Evolutionary conservation across 495 filamentous ascomycete genomes (phyloP), one percentile per base, ranked within the genome.

Genomic region (Hypoxylon perforatum): DNA sequence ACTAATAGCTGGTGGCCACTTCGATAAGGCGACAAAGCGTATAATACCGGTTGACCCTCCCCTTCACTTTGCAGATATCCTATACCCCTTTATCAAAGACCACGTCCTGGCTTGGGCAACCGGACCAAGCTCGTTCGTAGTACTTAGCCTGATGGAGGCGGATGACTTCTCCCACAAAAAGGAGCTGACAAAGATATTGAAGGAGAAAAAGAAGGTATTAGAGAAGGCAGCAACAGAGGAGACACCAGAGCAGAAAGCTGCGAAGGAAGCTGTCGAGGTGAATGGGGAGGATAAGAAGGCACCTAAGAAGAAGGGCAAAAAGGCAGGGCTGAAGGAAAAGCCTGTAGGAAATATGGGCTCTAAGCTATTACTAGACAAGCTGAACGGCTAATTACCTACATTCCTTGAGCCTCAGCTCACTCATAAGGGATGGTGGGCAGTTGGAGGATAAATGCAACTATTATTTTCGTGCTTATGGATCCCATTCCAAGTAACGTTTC

Each of bases 91-190:
- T 57, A 92, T 97, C 73, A 81, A 89, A 64, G 86, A 88, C 2
- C 81, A 93, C 46, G 79, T 96, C 39, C 69, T 93, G 67, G 76
- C 87, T n/a, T 99, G 95, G 95, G 96, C 96, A 0, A 92, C 86
- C 0, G 90, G 94, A 1, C 82, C 86, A 0, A 91, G 92, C 54
- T 88, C 87, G 1, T 98, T 96, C 67, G 90, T 96, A 11, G 83
- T 96, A 12, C 81, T 97, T 18, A 89, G 84, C 1, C 76, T 99
- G 49, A 65, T 93, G 12, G 96, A 98, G 77, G 86, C 90, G 1
- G 85, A 89, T 3, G 90, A 90, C 49, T 97, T 97, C 69, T 79
- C 81, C 19, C 80, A 86, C 66, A 87, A 85, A 74, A 79, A 78
- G 14, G 88, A 91, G 55, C 75, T 96, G 30, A 68, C 89, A 59